Base-by-base conservation (phyloP, 129 eudicot genomes). In the Flaveria ramosissima region DNA sequence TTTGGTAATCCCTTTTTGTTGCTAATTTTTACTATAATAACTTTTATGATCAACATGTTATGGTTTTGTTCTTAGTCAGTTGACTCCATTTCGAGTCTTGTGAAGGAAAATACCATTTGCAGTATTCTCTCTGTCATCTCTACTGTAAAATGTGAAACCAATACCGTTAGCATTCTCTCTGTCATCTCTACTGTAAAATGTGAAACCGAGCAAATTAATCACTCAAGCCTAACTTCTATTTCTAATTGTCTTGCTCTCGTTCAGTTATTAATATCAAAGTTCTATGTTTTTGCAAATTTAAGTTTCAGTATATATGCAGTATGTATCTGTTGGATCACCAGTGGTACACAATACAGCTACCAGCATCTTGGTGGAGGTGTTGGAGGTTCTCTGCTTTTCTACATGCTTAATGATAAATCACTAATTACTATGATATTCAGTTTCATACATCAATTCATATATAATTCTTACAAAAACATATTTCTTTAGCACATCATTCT, bases 311-410 rank as follows among this genome's bases (percentile, higher is more conserved):
- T 46, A 53, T 21, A 23, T 53, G 42, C 66, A 67, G 17, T 51
- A 77, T 53, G 15, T 76, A 36, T 52, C 36, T 64, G 23, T 52
- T 61, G 67, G 45, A 52, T 67, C 46, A 65, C 57, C 67, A 66
- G 36, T 61, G 46, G 20, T 21, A 53, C 55, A 24, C 9, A 64
- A 62, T 64, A 26, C 51, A 51, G 11, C 63, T 62, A 65, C 65
- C 65, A 77, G 45, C 67, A 50, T 20, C n/a, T 61, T 55, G 72
- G 50, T 63, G 63, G 79, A 75, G 15, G 36, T 63, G 46, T 61
- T 32, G 36, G 30, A 24, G 14, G 19, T 62, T 20, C 36, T 2
- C 23, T 63, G 50, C 48, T 47, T 76, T 50, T 71, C 50, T 71
- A 7, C 66, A 17, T 14, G 61, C 74, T 66, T 39, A 24, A 15